These are phyloP conservation scores for Aspergillus avenaceus DNA, from an alignment of 495 filamentous ascomycete species.

Conservation along the genomic window DNA sequence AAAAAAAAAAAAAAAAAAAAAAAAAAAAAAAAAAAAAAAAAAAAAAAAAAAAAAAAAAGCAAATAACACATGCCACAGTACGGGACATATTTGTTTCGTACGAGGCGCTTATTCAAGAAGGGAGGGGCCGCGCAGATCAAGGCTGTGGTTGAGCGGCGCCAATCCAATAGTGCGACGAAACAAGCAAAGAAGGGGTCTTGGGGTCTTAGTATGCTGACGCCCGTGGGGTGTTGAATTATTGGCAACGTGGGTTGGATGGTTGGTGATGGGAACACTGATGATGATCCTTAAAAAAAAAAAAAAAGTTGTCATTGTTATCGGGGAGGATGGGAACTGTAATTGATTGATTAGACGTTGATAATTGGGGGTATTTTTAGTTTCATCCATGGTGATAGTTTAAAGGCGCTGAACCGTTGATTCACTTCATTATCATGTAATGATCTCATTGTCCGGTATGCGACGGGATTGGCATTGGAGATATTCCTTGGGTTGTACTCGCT, in stretches of 20 bases:
- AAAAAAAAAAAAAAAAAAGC: neutral
- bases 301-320: neutral
- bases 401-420: too few relatives aligned
- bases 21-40: neutral
- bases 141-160: neutral
- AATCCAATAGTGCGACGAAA: constrained; percentile 13
- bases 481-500: too few relatives aligned
- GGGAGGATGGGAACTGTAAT: neutral
- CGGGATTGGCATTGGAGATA: too few relatives aligned
- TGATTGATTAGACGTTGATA: neutral
- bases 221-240: constrained; percentile 1
- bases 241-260: constrained; percentile 22
- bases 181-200: constrained; percentile 16
- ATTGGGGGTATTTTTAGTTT: too few relatives aligned
- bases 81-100: neutral
- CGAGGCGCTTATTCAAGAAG: neutral
- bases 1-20: neutral
- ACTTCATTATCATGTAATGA: too few relatives aligned
- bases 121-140: constrained; percentile 2
- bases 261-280: constrained; percentile 1
- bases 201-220: constrained; percentile 6
- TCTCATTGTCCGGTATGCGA: too few relatives aligned
- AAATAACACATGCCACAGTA: neutral
- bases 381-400: too few relatives aligned
- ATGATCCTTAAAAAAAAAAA: too few relatives aligned